Evolutionary conservation across 257 asterid genomes (phyloP).

Genomic region (Przewalskia tangutica): DNA sequence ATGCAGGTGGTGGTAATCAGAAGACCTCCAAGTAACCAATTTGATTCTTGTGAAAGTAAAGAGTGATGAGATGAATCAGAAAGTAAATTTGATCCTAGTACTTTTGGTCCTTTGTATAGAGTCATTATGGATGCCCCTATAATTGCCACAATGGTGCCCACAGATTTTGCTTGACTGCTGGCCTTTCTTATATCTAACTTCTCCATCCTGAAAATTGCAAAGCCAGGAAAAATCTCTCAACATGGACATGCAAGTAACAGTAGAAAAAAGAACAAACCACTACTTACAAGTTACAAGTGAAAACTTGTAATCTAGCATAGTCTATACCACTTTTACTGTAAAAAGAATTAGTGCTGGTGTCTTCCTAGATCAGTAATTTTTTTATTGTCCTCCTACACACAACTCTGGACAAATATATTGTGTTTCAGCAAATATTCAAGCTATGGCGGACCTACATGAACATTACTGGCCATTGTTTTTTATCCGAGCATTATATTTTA

Average conservation of each 20-base stretch:
- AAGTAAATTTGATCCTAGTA: neutral
- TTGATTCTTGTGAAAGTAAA: conserved; percentile 2
- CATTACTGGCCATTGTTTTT: neutral
- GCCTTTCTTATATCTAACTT: conserved; percentile 10
- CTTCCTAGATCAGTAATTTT: neutral
- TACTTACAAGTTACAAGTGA: neutral
- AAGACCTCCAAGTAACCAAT: conserved; percentile 18
- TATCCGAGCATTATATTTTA: neutral
- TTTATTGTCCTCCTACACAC: neutral
- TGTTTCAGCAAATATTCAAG: neutral
- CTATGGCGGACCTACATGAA: neutral
- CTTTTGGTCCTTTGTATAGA: conserved; percentile 13
- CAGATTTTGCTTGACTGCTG: conserved; percentile 10
- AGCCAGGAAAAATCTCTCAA: neutral
- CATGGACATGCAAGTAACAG: neutral
- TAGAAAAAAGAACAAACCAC: neutral
- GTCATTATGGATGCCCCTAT: conserved; percentile 19
- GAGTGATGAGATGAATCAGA: neutral
- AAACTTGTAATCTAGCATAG: neutral
- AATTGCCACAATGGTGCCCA: conserved; percentile 14
- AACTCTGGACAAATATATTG: too few species aligned
- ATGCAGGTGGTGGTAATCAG: conserved; percentile 9
- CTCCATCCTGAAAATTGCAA: conserved; percentile 16
- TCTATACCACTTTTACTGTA: neutral
- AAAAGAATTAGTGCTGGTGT: neutral